These are phyloP conservation scores for Senna tora DNA, from an alignment of 306 rosid genomes.

Conservation along the genomic window DNA sequence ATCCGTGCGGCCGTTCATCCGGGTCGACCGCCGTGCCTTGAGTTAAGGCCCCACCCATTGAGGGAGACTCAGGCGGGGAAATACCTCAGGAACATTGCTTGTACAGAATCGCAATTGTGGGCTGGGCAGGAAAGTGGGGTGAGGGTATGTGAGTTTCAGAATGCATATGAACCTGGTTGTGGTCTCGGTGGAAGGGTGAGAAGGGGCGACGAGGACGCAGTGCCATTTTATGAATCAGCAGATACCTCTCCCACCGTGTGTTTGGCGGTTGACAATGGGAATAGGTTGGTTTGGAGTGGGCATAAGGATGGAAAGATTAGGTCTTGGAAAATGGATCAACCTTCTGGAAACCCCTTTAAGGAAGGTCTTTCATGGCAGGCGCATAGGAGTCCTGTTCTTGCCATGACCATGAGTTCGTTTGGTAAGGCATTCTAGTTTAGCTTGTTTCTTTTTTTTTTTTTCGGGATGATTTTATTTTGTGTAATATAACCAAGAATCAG, in stretches of 20 bases:
- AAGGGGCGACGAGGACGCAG: constrained; percentile 94
- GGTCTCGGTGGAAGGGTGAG: constrained; percentile 79
- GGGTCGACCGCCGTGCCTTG: constrained; percentile 82
- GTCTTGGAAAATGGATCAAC: constrained; percentile 88
- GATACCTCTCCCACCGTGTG: constrained; percentile 77
- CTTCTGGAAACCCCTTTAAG: constrained; percentile 70
- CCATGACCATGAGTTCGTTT: constrained; percentile 64
- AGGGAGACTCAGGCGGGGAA: constrained; percentile 94
- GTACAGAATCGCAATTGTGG: constrained; percentile 88
- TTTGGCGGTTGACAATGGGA: constrained; percentile 69
- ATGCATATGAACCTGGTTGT: constrained; percentile 62
- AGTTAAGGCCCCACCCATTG: constrained; percentile 90
- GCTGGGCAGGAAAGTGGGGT: constrained; percentile 94
- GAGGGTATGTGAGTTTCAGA: constrained; percentile 72
- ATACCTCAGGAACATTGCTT: constrained; percentile 83
- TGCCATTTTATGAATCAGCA: constrained; percentile 77
- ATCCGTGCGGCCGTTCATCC: constrained; percentile 85
- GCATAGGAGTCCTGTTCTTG: constrained; percentile 83
- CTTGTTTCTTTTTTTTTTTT: neutral
- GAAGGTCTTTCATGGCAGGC: constrained; percentile 99
- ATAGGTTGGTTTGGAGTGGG: constrained; percentile 79
- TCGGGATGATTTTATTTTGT: neutral
- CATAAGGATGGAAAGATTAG: constrained; percentile 97
- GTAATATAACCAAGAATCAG: neutral
- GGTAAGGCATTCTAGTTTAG: constrained; percentile 41